Evolutionary conservation across 1,284 basidiomycete species (phyloP).

Genomic region (Pseudozyma tsukubaensis): DNA sequence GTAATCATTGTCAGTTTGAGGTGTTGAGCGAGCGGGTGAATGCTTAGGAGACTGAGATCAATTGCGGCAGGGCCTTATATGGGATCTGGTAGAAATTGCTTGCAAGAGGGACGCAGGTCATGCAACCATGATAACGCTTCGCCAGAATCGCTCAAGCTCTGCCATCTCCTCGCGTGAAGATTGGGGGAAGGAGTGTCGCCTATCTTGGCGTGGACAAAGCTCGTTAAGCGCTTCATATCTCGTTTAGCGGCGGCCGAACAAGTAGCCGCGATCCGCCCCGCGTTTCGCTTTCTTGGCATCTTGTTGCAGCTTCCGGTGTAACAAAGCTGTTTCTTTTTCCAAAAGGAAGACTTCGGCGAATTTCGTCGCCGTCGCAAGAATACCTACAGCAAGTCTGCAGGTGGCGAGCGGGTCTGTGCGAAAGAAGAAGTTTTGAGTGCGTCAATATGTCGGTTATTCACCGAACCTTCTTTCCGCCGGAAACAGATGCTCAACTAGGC

Average conservation of each 20-base stretch:
- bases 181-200: background rate
- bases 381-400: too few species aligned
- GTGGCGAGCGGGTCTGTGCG: slow-evolving; percentile 20
- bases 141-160: slow-evolving; percentile 7
- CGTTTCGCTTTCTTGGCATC: slow-evolving; percentile 6
- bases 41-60: background rate
- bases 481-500: slow-evolving; percentile 1
- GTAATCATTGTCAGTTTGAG: slow-evolving; percentile 12
- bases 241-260: slow-evolving; percentile 27
- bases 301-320: slow-evolving; percentile 2
- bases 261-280: slow-evolving; percentile 20
- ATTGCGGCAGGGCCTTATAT: background rate
- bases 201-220: background rate
- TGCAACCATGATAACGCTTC: background rate
- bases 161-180: background rate
- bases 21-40: background rate
- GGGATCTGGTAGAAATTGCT: background rate
- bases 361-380: slow-evolving; percentile 14
- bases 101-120: slow-evolving; percentile 1
- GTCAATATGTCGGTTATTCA: background rate
- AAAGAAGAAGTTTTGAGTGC: slow-evolving; percentile 4
- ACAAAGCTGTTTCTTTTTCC: slow-evolving; percentile 1
- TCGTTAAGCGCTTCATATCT: slow-evolving; percentile 12
- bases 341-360: slow-evolving; percentile 26
- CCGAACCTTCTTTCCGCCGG: slow-evolving; percentile 16